phyloP scores from a whole-genome alignment of 257 asterid genomes.

The Solanum dulcamara region DNA sequence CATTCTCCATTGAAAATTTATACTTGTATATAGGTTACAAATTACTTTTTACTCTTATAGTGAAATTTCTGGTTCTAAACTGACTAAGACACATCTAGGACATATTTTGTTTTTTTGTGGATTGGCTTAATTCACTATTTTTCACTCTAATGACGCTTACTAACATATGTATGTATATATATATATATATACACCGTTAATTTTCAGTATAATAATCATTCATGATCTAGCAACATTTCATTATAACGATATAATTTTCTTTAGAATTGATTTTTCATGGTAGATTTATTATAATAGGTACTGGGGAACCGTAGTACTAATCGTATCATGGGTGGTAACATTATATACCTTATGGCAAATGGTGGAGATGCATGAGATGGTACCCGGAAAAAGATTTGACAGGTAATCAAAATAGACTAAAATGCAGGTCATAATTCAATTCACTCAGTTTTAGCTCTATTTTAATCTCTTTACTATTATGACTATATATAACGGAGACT shows the following conservation, averaged over 20 bases:
- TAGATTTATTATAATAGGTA: conserved; percentile 18
- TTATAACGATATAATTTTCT: neutral
- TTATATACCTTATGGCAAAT: neutral
- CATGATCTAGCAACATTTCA: no score
- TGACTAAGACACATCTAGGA: no score
- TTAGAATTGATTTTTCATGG: neutral
- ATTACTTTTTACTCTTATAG: no score
- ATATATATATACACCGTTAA: neutral
- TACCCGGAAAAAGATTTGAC: neutral
- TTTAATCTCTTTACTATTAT: neutral
- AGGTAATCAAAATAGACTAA: neutral
- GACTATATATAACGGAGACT: no score
- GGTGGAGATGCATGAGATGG: neutral
- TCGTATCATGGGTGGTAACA: neutral
- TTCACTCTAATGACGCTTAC: neutral
- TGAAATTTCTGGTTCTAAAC: neutral
- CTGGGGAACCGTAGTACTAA: conserved; percentile 22
- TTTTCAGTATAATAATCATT: no score
- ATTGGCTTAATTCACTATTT: neutral
- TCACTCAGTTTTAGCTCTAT: no score
- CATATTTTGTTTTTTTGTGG: neutral
- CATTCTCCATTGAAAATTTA: no score
- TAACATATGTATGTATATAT: neutral
- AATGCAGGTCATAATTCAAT: neutral
- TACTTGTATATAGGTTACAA: neutral